phyloP scores from a whole-genome alignment of 148 eudicot species.

The Oxyria digyna region DNA sequence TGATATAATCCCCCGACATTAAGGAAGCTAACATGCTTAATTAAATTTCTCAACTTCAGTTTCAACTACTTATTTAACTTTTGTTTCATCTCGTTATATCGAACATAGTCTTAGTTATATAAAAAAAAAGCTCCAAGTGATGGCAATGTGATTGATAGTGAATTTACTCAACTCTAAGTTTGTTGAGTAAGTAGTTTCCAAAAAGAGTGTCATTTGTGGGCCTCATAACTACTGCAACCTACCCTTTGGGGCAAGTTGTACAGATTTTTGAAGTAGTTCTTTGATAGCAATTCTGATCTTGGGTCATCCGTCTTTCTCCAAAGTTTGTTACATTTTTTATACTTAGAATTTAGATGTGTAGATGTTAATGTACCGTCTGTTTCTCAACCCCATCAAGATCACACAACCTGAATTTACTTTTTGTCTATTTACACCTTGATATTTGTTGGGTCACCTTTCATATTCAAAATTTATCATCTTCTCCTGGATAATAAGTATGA shows the following conservation, averaged over 20 bases:
- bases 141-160: not conserved
- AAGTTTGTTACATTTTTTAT: not conserved
- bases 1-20: too few species aligned
- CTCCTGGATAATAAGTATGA: not conserved
- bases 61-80: too few species aligned
- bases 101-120: too few species aligned
- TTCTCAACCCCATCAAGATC: not conserved
- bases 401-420: not conserved
- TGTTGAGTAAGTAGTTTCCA: not conserved
- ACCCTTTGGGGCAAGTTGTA: slow-evolving; percentile 1
- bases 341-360: too few species aligned
- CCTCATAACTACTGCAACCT: not conserved
- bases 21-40: too few species aligned
- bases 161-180: not conserved
- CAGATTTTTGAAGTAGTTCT: not conserved
- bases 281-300: not conserved
- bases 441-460: not conserved
- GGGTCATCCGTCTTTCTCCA: slow-evolving; percentile 4
- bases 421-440: not conserved
- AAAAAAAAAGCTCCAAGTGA: too few species aligned
- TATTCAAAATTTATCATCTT: not conserved
- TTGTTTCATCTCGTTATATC: too few species aligned
- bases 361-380: not conserved
- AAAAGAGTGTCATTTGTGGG: not conserved
- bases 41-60: too few species aligned